phyloP scores from a whole-genome alignment of 2,329 filamentous ascomycete species.

The Botrytis squamosa region DNA sequence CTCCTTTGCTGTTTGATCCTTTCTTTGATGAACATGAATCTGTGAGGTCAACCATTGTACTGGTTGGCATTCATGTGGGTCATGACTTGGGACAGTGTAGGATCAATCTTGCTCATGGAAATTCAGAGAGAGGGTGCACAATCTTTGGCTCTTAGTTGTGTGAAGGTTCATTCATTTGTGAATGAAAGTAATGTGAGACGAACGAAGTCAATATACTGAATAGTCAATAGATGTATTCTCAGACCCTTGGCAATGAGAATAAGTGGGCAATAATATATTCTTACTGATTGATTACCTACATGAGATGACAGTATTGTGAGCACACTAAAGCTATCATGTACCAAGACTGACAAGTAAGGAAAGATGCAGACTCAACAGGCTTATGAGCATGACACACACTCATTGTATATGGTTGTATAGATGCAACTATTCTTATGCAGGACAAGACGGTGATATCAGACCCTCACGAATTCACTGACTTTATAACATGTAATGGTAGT shows the following conservation, averaged over 20 bases:
- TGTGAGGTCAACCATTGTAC: neutral
- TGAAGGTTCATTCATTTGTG: neutral
- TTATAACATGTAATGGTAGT: neutral
- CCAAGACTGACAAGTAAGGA: neutral
- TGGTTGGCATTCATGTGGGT: too few relatives aligned
- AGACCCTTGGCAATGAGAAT: neutral
- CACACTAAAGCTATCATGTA: neutral
- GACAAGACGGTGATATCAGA: neutral
- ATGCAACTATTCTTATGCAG: conserved; percentile 2
- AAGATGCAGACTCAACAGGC: neutral
- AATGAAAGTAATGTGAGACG: neutral
- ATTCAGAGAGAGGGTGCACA: neutral
- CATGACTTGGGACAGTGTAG: neutral
- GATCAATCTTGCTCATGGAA: neutral
- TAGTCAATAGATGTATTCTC: neutral
- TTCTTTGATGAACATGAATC: too few relatives aligned
- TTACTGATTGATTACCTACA: neutral
- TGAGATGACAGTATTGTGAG: neutral
- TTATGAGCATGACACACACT: neutral
- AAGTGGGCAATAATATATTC: neutral
- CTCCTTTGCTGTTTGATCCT: conserved; percentile 60
- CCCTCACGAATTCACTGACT: neutral
- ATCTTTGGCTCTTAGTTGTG: neutral
- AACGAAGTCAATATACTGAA: neutral
- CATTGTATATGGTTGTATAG: neutral